Conservation (phyloP, 306 rosid genomes). For the Lablab purpureus region DNA sequence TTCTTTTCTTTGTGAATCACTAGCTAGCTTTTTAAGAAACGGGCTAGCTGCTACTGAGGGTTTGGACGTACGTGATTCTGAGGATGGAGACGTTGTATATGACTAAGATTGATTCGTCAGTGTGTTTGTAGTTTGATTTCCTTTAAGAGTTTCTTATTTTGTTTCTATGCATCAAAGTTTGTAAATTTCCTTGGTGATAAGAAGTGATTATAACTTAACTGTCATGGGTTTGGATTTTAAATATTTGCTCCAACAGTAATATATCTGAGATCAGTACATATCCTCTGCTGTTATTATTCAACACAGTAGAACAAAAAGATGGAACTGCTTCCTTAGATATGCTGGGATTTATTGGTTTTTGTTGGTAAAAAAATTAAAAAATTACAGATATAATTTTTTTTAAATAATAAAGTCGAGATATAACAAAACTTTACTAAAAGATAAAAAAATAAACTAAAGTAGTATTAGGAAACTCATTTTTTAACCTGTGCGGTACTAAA, state of each 20-base stretch:
- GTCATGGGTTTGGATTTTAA: neutral
- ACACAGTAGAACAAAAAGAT: neutral
- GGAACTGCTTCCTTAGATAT: neutral
- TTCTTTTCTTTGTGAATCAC: neutral
- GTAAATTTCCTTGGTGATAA: neutral
- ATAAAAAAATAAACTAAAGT: too few relatives aligned
- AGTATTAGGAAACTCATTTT: too few relatives aligned
- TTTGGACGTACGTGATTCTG: neutral
- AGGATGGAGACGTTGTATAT: neutral
- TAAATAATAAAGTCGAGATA: too few relatives aligned
- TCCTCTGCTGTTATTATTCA: neutral
- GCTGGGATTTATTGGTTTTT: too few relatives aligned
- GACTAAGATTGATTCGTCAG: too few relatives aligned
- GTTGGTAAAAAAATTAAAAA: too few relatives aligned
- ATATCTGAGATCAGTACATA: neutral
- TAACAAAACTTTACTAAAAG: too few relatives aligned
- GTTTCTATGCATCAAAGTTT: neutral
- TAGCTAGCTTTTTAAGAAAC: neutral
- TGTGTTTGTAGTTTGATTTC: neutral
- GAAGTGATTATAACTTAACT: neutral
- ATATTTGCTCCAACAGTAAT: neutral
- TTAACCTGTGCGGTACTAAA: too few relatives aligned
- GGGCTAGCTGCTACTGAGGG: neutral
- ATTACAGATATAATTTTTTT: too few relatives aligned
- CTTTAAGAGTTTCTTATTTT: neutral